Conservation (phyloP, 129 eudicot genomes). For the Flaveria ramosissima region DNA sequence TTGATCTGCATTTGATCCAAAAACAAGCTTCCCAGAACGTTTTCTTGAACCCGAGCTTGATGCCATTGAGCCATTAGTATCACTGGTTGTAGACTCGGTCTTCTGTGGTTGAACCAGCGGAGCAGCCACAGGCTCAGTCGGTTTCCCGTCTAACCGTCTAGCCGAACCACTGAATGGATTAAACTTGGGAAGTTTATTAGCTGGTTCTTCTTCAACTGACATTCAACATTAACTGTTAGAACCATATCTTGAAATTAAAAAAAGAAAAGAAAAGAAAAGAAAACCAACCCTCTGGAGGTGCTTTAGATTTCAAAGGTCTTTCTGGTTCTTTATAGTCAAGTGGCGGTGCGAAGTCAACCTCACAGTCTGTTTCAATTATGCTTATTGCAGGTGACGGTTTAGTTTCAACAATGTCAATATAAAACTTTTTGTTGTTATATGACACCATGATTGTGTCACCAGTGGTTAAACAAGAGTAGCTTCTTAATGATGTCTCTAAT, state of each 20-base stretch:
- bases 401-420: conserved; percentile 74
- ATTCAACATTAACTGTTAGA: conserved; percentile 13
- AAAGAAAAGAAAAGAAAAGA: neutral
- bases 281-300: conserved; percentile 51
- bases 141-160: conserved; percentile 75
- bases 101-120: conserved; percentile 39
- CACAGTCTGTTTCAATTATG: conserved; percentile 81
- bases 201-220: conserved; percentile 69
- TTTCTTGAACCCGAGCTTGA: conserved; percentile 49
- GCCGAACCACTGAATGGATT: conserved; percentile 62
- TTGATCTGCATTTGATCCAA: conserved; percentile 61
- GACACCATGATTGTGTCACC: conserved; percentile 85
- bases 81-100: conserved; percentile 35
- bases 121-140: conserved; percentile 40
- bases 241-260: neutral
- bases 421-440: conserved; percentile 75
- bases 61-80: conserved; percentile 36
- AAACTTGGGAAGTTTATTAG: conserved; percentile 46
- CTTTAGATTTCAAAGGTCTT: conserved; percentile 33
- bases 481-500: conserved; percentile 69
- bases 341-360: conserved; percentile 87
- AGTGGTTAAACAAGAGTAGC: conserved; percentile 71
- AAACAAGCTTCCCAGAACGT: conserved; percentile 68
- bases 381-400: conserved; percentile 69
- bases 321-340: conserved; percentile 82